These are phyloP conservation scores for Albugo candida DNA, from an alignment of 352 stramenopile species.

Conservation along the genomic window DNA sequence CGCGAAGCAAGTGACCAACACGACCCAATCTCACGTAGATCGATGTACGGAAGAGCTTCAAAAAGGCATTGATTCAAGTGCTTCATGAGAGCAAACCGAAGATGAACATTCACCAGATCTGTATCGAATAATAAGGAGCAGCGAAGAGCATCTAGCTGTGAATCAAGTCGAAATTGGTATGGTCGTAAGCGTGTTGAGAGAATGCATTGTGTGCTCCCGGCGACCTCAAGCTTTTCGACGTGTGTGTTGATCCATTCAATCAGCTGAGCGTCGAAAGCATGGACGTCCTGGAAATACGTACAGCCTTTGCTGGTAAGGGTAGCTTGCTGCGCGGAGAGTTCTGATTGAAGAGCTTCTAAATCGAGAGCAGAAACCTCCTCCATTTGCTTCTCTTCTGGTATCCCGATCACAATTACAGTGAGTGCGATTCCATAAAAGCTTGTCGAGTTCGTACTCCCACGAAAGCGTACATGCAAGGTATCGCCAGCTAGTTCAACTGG, in stretches of 20 bases:
- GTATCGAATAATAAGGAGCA: slow-evolving; percentile 46
- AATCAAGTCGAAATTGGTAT: slow-evolving; percentile 46
- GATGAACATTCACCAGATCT: slow-evolving; percentile 30
- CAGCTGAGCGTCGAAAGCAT: slow-evolving; percentile 61
- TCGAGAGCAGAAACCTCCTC: slow-evolving; percentile 17
- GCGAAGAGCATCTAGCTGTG: slow-evolving; percentile 41
- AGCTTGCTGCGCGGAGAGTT: slow-evolving; percentile 5
- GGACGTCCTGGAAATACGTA: background rate
- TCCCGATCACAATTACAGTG: slow-evolving; percentile 29
- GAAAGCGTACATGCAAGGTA: slow-evolving; percentile 36
- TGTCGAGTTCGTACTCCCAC: slow-evolving; percentile 29
- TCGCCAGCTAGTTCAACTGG: slow-evolving; percentile 36
- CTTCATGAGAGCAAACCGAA: slow-evolving; percentile 67
- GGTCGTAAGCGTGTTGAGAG: slow-evolving; percentile 21
- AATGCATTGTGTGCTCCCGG: background rate
- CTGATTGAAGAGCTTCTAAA: slow-evolving; percentile 18
- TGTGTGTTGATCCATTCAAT: slow-evolving; percentile 77
- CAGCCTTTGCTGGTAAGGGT: too few relatives aligned
- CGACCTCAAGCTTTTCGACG: slow-evolving; percentile 15
- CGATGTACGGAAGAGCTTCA: slow-evolving; percentile 42
- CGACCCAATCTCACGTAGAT: slow-evolving; percentile 50
- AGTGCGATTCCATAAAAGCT: slow-evolving; percentile 36
- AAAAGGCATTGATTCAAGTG: slow-evolving; percentile 59
- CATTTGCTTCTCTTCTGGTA: slow-evolving; percentile 46
- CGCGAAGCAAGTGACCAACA: slow-evolving; percentile 55